A percentile compares a stretch with the other conserved stretches of the same genome.
phyloP scores from a whole-genome alignment of 305 asterid genomes.

The Coffea humblotiana region DNA sequence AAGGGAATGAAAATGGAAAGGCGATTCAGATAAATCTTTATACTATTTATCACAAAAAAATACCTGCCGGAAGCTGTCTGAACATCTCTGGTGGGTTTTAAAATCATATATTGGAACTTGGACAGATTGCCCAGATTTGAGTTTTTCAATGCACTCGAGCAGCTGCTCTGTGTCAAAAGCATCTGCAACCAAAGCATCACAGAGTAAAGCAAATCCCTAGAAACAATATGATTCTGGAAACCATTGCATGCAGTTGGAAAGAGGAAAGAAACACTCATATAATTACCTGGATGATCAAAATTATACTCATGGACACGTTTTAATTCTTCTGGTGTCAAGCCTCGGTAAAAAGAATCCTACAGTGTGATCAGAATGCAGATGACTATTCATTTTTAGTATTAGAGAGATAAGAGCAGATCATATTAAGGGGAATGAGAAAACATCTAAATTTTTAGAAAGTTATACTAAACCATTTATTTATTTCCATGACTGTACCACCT shows the following conservation, averaged over 20 bases:
- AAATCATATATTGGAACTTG: conserved; percentile 94
- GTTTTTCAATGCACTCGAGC: conserved; percentile 76
- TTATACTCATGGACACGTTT: conserved; percentile 82
- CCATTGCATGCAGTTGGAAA: not conserved
- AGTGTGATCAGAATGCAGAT: not conserved
- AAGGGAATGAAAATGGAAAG: not conserved
- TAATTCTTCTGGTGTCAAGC: conserved; percentile 77
- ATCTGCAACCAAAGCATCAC: conserved; percentile 47
- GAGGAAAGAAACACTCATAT: not conserved
- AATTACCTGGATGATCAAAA: conserved; percentile 94
- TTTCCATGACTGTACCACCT: too few relatives aligned
- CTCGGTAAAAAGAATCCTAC: conserved; percentile 97
- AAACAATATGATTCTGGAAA: not conserved
- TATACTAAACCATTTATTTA: not conserved
- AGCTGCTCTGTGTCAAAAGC: conserved; percentile 99
- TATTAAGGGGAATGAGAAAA: not conserved
- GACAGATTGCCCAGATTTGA: conserved; percentile 69
- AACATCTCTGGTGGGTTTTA: conserved; percentile 85
- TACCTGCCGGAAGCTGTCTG: conserved; percentile 91
- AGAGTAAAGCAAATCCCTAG: not conserved
- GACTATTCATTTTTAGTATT: conserved; percentile 12
- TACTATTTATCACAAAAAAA: conserved; percentile 3
- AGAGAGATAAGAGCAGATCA: not conserved
- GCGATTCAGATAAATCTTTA: not conserved
- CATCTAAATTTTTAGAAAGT: not conserved